These are phyloP conservation scores for Trametes maxima DNA, from an alignment of 768 basidiomycete species.

Conservation along the genomic window DNA sequence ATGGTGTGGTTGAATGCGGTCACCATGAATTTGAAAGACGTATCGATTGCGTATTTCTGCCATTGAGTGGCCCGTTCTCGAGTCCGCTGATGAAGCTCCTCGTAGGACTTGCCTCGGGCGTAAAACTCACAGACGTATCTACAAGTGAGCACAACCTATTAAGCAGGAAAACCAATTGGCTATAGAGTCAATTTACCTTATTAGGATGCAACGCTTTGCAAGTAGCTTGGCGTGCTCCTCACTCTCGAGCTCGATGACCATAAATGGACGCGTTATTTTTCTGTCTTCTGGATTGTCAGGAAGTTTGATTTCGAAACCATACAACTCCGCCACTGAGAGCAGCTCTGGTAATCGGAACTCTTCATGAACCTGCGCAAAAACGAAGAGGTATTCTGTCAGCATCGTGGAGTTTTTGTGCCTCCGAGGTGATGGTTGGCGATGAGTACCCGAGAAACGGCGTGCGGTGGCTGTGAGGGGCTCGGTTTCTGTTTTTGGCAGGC, in stretches of 20 bases:
- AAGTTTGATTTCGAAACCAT: slow-evolving; percentile 63
- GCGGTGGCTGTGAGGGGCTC: background rate
- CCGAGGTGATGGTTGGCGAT: background rate
- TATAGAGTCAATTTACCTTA: slow-evolving; percentile 83
- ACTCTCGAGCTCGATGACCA: slow-evolving; percentile 65
- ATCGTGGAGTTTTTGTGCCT: background rate
- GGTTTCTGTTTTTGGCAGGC: background rate
- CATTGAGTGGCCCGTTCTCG: slow-evolving; percentile 49
- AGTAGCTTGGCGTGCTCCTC: slow-evolving; percentile 78
- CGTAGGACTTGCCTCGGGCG: slow-evolving; percentile 69
- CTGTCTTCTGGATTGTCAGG: slow-evolving; percentile 46
- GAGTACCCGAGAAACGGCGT: background rate
- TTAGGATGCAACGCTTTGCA: slow-evolving; percentile 74
- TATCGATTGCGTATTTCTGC: slow-evolving; percentile 59
- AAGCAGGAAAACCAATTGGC: too few relatives aligned
- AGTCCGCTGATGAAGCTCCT: slow-evolving; percentile 64
- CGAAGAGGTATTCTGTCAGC: slow-evolving; percentile 52
- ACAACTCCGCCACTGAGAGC: slow-evolving; percentile 70
- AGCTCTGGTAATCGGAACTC: slow-evolving; percentile 88
- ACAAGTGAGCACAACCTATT: too few relatives aligned
- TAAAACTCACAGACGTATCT: slow-evolving; percentile 83
- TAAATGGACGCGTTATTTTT: slow-evolving; percentile 68
- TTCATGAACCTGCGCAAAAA: slow-evolving; percentile 80
- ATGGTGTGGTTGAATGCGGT: slow-evolving; percentile 76
- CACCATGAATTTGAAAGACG: slow-evolving; percentile 82